phyloP scores from a whole-genome alignment of 176 grass and related monocot genomes.

The Eragrostis curvula region DNA sequence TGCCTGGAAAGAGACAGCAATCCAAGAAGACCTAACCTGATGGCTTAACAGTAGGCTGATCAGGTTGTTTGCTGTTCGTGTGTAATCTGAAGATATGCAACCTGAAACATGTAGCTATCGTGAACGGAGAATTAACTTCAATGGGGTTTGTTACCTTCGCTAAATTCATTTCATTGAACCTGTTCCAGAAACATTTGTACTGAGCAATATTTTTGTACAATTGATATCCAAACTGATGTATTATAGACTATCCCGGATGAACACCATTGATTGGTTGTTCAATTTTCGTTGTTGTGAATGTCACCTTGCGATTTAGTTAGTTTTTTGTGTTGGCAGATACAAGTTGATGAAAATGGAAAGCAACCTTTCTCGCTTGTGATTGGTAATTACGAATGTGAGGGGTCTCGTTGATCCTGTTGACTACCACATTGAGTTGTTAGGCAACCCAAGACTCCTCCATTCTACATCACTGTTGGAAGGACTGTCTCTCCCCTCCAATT shows the following conservation, averaged over 20 bases:
- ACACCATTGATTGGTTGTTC: conserved; percentile 28
- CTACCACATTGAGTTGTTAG: too few species aligned
- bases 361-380: conserved; percentile 10
- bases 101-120: conserved; percentile 43
- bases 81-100: conserved; percentile 33
- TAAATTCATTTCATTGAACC: conserved; percentile 37
- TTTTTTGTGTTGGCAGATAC: not conserved
- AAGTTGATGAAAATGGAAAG: not conserved
- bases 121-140: conserved; percentile 25
- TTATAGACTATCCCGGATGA: conserved; percentile 20
- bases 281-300: not conserved
- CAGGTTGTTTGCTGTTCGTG: conserved; percentile 35
- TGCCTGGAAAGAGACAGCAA: conserved; percentile 56
- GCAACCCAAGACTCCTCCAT: too few species aligned
- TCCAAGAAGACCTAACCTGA: conserved; percentile 67
- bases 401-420: too few species aligned
- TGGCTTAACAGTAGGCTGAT: conserved; percentile 37
- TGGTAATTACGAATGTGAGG: not conserved
- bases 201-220: conserved; percentile 29
- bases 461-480: not conserved
- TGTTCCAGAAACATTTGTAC: conserved; percentile 36
- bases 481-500: not conserved
- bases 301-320: conserved; percentile 14
- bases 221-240: conserved; percentile 43
- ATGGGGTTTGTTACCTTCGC: conserved; percentile 18